These are phyloP conservation scores for Thelonectria olida DNA, from an alignment of 2,329 filamentous ascomycete genomes.

Conservation along the genomic window DNA sequence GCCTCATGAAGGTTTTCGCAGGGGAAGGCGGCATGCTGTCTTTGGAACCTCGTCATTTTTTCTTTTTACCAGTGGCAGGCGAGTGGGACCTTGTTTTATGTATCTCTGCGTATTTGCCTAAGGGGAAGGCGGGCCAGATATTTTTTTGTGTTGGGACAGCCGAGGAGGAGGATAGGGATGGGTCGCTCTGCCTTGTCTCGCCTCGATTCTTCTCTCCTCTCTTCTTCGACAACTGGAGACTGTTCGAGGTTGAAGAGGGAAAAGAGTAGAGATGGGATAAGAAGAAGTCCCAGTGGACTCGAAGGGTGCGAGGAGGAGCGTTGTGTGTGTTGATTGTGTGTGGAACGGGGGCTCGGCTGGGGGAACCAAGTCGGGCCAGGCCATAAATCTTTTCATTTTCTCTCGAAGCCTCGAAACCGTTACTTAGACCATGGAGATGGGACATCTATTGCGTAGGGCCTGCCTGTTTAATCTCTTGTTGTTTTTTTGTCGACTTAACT, in stretches of 20 bases:
- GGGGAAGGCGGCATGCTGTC: slow-evolving; percentile 32
- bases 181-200: not conserved
- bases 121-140: slow-evolving; percentile 43
- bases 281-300: slow-evolving; percentile 31
- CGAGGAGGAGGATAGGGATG: slow-evolving; percentile 39
- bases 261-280: slow-evolving; percentile 34
- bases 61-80: slow-evolving; percentile 44
- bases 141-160: slow-evolving; percentile 36
- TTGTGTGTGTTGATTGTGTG: slow-evolving; percentile 35
- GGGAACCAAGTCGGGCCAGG: slow-evolving; percentile 47
- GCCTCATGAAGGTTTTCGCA: slow-evolving; percentile 10
- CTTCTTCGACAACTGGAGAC: slow-evolving; percentile 18
- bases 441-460: slow-evolving; percentile 45
- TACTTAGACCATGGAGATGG: slow-evolving; percentile 51
- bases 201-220: slow-evolving; percentile 31
- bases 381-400: slow-evolving; percentile 60
- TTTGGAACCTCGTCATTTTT: slow-evolving; percentile 39
- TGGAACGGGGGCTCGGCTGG: slow-evolving; percentile 36
- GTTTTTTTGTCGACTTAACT: slow-evolving; percentile 36
- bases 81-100: slow-evolving; percentile 48
- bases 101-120: slow-evolving; percentile 45
- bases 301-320: slow-evolving; percentile 33
- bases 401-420: slow-evolving; percentile 46
- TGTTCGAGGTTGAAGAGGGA: slow-evolving; percentile 34
- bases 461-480: slow-evolving; percentile 45